Conservation (phyloP, 1,139 yeast genomes). For the Saccharomyces hybrid region DNA sequence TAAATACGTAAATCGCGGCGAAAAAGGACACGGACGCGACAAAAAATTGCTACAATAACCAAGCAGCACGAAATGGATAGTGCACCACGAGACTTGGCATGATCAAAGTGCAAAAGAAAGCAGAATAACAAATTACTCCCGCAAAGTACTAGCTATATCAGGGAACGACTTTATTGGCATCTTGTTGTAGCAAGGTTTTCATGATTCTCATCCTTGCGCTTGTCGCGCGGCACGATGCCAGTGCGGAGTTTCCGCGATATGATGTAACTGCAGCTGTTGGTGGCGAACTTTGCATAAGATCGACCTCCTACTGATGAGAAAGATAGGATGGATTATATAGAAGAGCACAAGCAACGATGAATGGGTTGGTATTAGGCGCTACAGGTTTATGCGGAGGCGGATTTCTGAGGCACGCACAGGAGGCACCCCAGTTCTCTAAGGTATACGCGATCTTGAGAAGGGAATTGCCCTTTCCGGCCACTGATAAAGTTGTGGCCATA, state of each 20-base stretch:
- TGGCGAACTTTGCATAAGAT: neutral
- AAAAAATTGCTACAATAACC: neutral
- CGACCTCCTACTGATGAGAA: neutral
- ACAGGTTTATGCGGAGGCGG: slow-evolving; percentile 55
- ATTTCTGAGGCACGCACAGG: slow-evolving; percentile 37
- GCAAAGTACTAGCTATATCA: neutral
- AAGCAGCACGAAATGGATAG: neutral
- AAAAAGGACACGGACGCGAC: neutral
- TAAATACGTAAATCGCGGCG: neutral
- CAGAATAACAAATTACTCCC: neutral
- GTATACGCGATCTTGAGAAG: slow-evolving; percentile 45
- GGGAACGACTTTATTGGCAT: neutral
- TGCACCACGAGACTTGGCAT: neutral
- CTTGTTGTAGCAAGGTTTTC: neutral
- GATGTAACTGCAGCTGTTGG: neutral
- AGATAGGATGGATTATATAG: neutral
- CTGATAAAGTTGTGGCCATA: slow-evolving; percentile 10
- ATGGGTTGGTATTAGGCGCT: slow-evolving; percentile 42
- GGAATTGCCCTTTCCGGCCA: slow-evolving; percentile 16
- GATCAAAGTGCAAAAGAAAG: neutral
- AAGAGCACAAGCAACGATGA: slow-evolving; percentile 8
- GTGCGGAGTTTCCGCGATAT: neutral
- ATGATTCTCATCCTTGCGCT: neutral
- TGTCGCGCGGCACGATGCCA: neutral
- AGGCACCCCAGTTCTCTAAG: slow-evolving; percentile 31